Evolutionary conservation across 331 rosid genomes (phyloP).

Genomic region (Phaseolus coccineus): DNA sequence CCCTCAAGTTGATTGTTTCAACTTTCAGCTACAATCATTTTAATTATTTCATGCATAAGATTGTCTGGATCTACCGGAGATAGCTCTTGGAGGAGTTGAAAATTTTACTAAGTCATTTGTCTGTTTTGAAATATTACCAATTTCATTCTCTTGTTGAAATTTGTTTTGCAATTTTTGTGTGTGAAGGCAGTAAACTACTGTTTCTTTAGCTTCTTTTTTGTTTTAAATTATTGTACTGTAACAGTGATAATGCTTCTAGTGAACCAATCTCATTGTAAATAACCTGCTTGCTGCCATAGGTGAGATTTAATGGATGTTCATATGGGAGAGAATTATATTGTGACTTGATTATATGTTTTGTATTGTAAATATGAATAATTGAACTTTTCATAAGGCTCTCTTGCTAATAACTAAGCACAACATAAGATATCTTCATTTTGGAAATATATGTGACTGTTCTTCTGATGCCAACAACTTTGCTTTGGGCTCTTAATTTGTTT

Average conservation of each 20-base stretch:
- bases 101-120: neutral
- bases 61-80: neutral
- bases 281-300: constrained; percentile 23
- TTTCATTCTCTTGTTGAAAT: constrained; percentile 19
- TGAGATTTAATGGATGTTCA: constrained; percentile 24
- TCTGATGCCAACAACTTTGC: constrained; percentile 20
- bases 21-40: constrained; percentile 2
- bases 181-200: constrained; percentile 10
- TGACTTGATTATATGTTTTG: constrained; percentile 1
- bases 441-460: constrained; percentile 7
- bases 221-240: neutral
- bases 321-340: constrained; percentile 8
- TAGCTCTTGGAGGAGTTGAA: neutral
- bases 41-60: neutral
- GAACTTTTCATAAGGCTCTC: neutral
- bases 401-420: constrained; percentile 5
- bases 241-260: neutral
- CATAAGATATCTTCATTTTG: constrained; percentile 14
- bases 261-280: constrained; percentile 31
- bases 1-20: constrained; percentile 39
- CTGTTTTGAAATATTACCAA: constrained; percentile 5
- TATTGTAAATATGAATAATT: constrained; percentile 3
- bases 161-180: neutral
- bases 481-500: neutral
- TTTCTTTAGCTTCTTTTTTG: neutral